These are phyloP conservation scores for Syzygium aromaticum DNA, from an alignment of 345 rosid species.

Conservation along the genomic window DNA sequence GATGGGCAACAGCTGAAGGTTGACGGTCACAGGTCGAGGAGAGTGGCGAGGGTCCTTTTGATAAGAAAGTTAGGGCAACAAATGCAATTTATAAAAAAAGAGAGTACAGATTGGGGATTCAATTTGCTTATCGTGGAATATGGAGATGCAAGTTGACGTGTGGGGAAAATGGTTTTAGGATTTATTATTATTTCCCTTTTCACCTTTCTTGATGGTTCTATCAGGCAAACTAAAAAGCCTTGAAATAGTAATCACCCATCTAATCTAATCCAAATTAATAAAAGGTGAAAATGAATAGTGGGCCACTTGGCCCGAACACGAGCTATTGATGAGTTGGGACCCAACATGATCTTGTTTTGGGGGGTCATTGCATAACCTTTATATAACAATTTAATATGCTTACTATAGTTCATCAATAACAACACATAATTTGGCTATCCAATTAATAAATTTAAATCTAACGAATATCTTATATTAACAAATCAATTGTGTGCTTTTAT, in stretches of 20 bases:
- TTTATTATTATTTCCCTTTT: neutral
- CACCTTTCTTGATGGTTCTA: too few species aligned
- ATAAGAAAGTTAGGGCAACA: too few species aligned
- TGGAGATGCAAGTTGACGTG: neutral
- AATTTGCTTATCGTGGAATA: neutral
- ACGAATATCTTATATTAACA: neutral
- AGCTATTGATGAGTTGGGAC: too few species aligned
- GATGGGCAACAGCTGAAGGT: too few species aligned
- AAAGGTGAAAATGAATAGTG: neutral
- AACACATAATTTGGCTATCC: neutral
- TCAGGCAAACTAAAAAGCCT: neutral
- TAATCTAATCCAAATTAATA: too few species aligned
- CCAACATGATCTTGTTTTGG: neutral
- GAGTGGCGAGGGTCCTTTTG: too few species aligned
- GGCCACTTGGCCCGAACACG: too few species aligned
- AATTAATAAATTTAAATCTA: neutral
- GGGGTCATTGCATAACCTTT: too few species aligned
- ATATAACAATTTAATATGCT: neutral
- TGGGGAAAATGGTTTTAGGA: neutral
- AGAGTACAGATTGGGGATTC: neutral
- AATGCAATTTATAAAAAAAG: too few species aligned
- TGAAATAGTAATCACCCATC: too few species aligned
- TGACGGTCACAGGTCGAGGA: too few species aligned
- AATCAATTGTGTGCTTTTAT: neutral
- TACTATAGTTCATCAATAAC: neutral